Percentiles rank a stretch among this genome's conserved stretches.
Evolutionary conservation across 495 filamentous ascomycete species (phyloP).

Genomic region (Penicillium cosmopolitanum): DNA sequence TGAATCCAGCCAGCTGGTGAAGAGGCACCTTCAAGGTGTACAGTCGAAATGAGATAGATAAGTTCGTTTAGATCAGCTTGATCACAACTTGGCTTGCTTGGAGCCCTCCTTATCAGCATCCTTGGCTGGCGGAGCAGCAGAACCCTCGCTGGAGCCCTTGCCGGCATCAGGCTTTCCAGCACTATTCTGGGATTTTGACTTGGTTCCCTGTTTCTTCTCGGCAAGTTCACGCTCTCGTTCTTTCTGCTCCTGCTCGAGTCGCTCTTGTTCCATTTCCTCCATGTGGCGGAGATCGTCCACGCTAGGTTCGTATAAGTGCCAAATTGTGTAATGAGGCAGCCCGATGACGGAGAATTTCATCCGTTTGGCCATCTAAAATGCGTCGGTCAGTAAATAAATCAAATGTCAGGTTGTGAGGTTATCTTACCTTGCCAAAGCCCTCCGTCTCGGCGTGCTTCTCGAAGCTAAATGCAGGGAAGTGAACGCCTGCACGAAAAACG

Average conservation of each 20-base stretch:
- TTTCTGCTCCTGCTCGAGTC: slow-evolving; percentile 69
- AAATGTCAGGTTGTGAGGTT: neutral
- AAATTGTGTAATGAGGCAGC: slow-evolving; percentile 97
- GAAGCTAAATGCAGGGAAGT: slow-evolving; percentile 98
- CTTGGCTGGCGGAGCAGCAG: slow-evolving; percentile 20
- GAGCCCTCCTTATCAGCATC: slow-evolving; percentile 18
- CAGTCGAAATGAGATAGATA: slow-evolving; percentile 27
- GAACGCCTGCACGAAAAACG: slow-evolving; percentile 91
- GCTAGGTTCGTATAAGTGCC: slow-evolving; percentile 98
- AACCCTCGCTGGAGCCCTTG: slow-evolving; percentile 23
- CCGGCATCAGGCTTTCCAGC: slow-evolving; percentile 6
- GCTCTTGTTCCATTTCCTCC: slow-evolving; percentile 93
- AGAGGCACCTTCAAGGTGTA: slow-evolving; percentile 2
- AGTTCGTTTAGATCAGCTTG: slow-evolving; percentile 63
- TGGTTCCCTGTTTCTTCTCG: slow-evolving; percentile 49
- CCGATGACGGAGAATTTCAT: slow-evolving; percentile 98
- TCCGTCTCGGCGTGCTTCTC: slow-evolving; percentile 99
- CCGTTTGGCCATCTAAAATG: slow-evolving; percentile 84
- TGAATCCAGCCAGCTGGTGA: slow-evolving; percentile 19
- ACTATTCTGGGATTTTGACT: slow-evolving; percentile 11
- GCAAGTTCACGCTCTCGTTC: slow-evolving; percentile 72
- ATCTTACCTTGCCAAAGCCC: slow-evolving; percentile 91
- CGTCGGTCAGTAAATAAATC: slow-evolving; percentile 33
- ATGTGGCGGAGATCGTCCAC: slow-evolving; percentile 97
- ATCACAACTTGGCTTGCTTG: slow-evolving; percentile 15